Evolutionary conservation across 257 asterid genomes (phyloP).

Genomic region (Eustoma russellianum): DNA sequence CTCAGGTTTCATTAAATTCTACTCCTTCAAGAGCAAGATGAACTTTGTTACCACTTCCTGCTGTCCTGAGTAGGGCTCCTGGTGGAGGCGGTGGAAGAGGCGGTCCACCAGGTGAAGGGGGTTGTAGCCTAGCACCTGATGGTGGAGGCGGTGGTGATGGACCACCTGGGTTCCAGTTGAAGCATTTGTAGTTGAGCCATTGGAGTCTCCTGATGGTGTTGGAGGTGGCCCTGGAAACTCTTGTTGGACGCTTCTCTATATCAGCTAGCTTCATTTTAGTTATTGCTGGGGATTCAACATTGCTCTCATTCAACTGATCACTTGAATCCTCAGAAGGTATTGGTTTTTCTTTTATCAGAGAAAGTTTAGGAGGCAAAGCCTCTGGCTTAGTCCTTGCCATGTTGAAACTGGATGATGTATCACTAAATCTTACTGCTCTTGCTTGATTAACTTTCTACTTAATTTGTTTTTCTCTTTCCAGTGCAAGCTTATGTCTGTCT

Average conservation of each 20-base stretch:
- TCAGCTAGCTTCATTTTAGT: conserved; percentile 69
- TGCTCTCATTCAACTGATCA: conserved; percentile 38
- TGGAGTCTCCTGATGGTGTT: conserved; percentile 38
- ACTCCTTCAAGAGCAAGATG: conserved; percentile 97
- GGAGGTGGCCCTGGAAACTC: conserved; percentile 92
- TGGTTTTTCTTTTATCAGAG: conserved; percentile 66
- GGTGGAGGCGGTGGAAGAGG: conserved; percentile 95
- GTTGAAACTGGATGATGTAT: conserved; percentile 27
- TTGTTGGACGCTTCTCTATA: conserved; percentile 73
- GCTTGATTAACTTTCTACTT: conserved; percentile 90
- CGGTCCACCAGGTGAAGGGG: conserved; percentile 71
- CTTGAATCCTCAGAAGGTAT: conserved; percentile 36
- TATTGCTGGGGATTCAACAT: conserved; percentile 40
- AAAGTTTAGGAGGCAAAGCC: conserved; percentile 67
- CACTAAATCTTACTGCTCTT: conserved; percentile 70
- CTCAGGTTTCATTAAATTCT: conserved; percentile 90
- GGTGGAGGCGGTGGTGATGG: conserved; percentile 82
- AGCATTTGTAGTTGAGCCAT: conserved; percentile 22
- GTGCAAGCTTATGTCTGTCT: conserved; percentile 86
- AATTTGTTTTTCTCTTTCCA: conserved; percentile 72
- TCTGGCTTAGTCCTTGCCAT: conserved; percentile 20
- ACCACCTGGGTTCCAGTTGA: conserved; percentile 31
- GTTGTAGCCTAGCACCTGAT: conserved; percentile 83
- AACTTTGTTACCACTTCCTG: conserved; percentile 68
- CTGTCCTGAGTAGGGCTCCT: conserved; percentile 52